Evolutionary conservation across 2,329 filamentous ascomycete genomes (phyloP).

Genomic region (Pyrenophora graminea): DNA sequence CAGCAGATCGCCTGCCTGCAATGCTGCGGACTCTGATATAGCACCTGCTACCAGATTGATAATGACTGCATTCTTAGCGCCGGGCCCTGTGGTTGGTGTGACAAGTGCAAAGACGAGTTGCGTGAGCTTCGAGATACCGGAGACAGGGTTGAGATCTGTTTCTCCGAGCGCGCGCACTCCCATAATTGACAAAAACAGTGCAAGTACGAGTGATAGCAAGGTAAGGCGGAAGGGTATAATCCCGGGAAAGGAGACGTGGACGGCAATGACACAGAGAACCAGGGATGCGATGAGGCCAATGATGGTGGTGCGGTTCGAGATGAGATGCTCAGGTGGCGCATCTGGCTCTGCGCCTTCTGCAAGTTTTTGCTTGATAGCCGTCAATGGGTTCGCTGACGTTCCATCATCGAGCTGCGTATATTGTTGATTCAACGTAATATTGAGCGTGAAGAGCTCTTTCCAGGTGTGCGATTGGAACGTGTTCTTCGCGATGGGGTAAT

Average conservation of each 20-base stretch:
- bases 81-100: conserved; percentile 65
- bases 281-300: conserved; percentile 79
- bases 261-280: conserved; percentile 76
- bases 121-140: conserved; percentile 93
- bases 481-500: conserved; percentile 40
- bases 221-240: conserved; percentile 84
- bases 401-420: conserved; percentile 46
- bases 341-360: conserved; percentile 62
- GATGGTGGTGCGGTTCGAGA: conserved; percentile 71
- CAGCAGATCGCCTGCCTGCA: conserved; percentile 95
- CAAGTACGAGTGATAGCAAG: conserved; percentile 78
- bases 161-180: conserved; percentile 70
- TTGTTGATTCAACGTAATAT: conserved; percentile 40
- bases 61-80: conserved; percentile 75
- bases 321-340: conserved; percentile 80
- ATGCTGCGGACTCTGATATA: conserved; percentile 79
- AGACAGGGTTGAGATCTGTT: conserved; percentile 95
- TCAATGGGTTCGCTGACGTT: conserved; percentile 25
- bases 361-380: conserved; percentile 40
- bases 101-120: conserved; percentile 94
- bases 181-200: conserved; percentile 69
- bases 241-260: conserved; percentile 80
- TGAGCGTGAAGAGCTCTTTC: conserved; percentile 42
- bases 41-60: conserved; percentile 95
- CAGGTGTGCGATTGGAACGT: conserved; percentile 40